phyloP scores from a whole-genome alignment of 805 yeast genomes.

The Pichia eremophila region DNA sequence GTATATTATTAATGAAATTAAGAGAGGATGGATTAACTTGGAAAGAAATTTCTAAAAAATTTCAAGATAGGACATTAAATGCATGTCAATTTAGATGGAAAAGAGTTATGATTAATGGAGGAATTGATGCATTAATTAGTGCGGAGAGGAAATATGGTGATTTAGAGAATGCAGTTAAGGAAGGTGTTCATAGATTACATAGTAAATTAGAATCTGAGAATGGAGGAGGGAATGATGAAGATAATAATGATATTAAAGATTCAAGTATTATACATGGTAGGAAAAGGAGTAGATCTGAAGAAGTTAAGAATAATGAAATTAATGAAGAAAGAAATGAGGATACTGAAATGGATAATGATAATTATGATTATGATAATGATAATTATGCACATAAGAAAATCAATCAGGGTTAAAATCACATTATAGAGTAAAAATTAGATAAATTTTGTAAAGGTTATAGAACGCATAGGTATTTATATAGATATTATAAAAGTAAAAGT shows the following conservation, averaged over 20 bases:
- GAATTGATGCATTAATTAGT: not conserved
- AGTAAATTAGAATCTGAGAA: not conserved
- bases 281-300: not conserved
- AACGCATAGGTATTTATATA: too few species aligned
- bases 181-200: not conserved
- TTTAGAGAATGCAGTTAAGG: not conserved
- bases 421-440: too few species aligned
- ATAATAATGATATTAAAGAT: not conserved
- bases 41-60: conserved; percentile 6
- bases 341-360: too few species aligned
- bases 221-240: not conserved
- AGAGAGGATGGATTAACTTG: conserved; percentile 3
- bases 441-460: too few species aligned
- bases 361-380: too few species aligned
- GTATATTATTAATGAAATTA: not conserved
- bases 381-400: too few species aligned
- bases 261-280: not conserved
- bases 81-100: conserved; percentile 10
- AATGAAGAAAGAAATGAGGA: not conserved
- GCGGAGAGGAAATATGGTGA: not conserved
- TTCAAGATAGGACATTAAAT: conserved; percentile 5
- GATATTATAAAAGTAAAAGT: too few species aligned
- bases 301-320: not conserved
- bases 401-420: too few species aligned
- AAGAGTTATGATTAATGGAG: conserved; percentile 3